phyloP scores from a whole-genome alignment of 2,329 filamentous ascomycete species.

The Aureobasidium melanogenum region DNA sequence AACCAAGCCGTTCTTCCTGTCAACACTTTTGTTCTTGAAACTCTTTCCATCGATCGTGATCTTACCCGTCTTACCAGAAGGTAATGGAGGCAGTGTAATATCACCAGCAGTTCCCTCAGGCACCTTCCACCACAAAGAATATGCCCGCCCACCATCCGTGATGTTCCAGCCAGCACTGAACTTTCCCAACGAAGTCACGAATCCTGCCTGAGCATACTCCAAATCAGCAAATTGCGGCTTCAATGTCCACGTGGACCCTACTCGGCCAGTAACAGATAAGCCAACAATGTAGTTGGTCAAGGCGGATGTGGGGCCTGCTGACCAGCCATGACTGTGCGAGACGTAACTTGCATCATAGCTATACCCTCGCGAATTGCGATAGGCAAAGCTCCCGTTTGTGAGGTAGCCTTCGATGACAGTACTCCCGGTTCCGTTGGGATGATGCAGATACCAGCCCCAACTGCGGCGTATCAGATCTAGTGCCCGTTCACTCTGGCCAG shows the following conservation, averaged over 20 bases:
- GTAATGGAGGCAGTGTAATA: conserved; percentile 21
- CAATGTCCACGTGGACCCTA: conserved; percentile 36
- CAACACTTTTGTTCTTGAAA: conserved; percentile 2
- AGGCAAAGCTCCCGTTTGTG: conserved; percentile 48
- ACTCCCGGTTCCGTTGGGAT: conserved; percentile 48
- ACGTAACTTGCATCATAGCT: conserved; percentile 22
- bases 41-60: conserved; percentile 1
- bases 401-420: conserved; percentile 54
- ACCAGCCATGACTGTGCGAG: conserved; percentile 25
- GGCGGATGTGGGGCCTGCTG: conserved; percentile 31
- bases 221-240: conserved; percentile 38
- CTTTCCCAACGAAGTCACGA: conserved; percentile 36
- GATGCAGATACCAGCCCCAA: conserved; percentile 54
- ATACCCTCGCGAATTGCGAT: conserved; percentile 28
- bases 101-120: conserved; percentile 25
- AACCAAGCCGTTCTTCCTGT: neutral
- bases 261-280: conserved; percentile 31
- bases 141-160: conserved; percentile 14
- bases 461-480: conserved; percentile 46
- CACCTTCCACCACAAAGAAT: conserved; percentile 20
- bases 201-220: conserved; percentile 35
- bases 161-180: conserved; percentile 30
- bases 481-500: conserved; percentile 37
- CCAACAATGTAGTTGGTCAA: conserved; percentile 38
- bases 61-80: neutral